These are phyloP conservation scores for Pseudogymnoascus sp. DNA, from an alignment of 2,329 filamentous ascomycete genomes.

Conservation along the genomic window DNA sequence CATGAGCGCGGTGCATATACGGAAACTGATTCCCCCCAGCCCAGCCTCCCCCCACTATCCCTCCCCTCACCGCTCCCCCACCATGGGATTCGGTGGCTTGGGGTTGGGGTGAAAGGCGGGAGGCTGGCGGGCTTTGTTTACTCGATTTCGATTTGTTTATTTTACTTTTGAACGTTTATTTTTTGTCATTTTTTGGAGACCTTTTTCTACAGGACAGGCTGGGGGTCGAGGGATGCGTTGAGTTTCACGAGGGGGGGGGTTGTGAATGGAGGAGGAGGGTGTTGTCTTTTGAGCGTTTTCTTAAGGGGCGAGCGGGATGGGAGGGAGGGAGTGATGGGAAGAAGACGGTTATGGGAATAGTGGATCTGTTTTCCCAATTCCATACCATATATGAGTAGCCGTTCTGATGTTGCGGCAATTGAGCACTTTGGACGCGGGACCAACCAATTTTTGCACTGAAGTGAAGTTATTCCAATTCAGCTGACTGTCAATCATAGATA, in stretches of 20 bases:
- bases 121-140: slow-evolving; percentile 1
- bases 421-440: background rate
- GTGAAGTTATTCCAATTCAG: background rate
- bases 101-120: background rate
- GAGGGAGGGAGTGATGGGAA: background rate
- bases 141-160: slow-evolving; percentile 6
- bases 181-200: background rate
- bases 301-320: background rate
- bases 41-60: background rate
- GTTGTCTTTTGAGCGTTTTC: background rate
- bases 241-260: background rate
- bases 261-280: background rate
- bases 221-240: background rate
- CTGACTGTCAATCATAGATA: background rate
- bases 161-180: background rate
- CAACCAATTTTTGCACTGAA: background rate
- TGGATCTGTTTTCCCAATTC: background rate
- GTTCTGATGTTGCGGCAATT: background rate
- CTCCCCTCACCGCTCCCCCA: background rate
- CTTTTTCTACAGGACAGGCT: background rate
- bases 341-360: background rate
- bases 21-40: slow-evolving; percentile 1
- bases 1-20: slow-evolving; percentile 6
- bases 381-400: slow-evolving; percentile 1
- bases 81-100: background rate